These are phyloP conservation scores for Cucumis melo DNA, from an alignment of 306 rosid genomes.

Conservation along the genomic window DNA sequence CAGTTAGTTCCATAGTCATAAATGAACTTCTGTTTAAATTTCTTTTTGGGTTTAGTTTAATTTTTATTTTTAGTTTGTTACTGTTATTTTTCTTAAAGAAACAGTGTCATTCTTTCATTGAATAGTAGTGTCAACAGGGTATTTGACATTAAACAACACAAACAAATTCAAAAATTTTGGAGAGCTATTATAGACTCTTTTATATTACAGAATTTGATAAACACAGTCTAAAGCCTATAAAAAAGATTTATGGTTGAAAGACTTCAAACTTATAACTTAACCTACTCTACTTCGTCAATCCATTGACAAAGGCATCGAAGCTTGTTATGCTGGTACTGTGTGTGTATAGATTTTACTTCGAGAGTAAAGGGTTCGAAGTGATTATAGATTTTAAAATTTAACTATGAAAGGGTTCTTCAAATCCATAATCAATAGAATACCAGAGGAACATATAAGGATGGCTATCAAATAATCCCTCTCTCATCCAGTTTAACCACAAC, in stretches of 20 bases:
- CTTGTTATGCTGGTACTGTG: background rate
- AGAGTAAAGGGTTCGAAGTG: background rate
- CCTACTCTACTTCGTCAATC: background rate
- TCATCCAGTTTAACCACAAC: background rate
- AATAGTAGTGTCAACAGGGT: background rate
- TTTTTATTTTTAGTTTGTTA: too few relatives aligned
- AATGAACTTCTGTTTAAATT: background rate
- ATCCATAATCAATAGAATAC: background rate
- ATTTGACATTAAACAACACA: too few relatives aligned
- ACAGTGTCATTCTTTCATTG: too few relatives aligned
- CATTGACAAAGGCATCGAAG: background rate
- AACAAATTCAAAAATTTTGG: too few relatives aligned
- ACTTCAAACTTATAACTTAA: background rate
- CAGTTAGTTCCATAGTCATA: background rate
- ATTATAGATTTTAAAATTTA: background rate
- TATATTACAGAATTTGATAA: background rate
- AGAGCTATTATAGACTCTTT: background rate
- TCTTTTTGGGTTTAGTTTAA: too few relatives aligned
- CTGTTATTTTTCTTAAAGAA: too few relatives aligned
- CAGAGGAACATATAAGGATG: background rate
- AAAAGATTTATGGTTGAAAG: background rate
- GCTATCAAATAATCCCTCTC: background rate
- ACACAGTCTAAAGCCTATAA: background rate
- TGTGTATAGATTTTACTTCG: background rate
- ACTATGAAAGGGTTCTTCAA: background rate